Evolutionary conservation across 73 alveolate genomes (phyloP).

Genomic region (Stentor roeselii): DNA sequence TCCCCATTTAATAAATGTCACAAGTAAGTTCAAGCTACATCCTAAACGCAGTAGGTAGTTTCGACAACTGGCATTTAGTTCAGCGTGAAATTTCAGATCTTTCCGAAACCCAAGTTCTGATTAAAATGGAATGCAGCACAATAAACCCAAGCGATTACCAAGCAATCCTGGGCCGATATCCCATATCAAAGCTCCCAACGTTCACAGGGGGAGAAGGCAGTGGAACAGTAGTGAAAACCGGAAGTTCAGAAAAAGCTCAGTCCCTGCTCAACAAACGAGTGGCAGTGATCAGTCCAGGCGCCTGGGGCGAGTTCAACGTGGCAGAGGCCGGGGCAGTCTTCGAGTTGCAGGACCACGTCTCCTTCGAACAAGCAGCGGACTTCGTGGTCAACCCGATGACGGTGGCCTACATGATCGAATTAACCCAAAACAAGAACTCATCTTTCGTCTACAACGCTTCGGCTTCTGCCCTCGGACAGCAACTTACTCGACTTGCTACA

Average conservation of each 20-base stretch:
- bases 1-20: background rate
- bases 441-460: constrained; percentile 71
- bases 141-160: constrained; percentile 69
- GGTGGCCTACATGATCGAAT: constrained; percentile 63
- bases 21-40: background rate
- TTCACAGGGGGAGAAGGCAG: constrained; percentile 81
- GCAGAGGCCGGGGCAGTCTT: constrained; percentile 59
- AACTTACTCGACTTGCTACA: constrained; percentile 49
- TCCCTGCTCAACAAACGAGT: constrained; percentile 67
- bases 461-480: constrained; percentile 62
- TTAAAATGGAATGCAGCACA: constrained; percentile 70
- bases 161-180: constrained; percentile 45
- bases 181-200: constrained; percentile 42
- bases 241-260: constrained; percentile 67
- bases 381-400: constrained; percentile 72
- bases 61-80: background rate
- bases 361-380: constrained; percentile 62
- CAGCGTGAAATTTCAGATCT: constrained; percentile 51
- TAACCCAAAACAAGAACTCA: constrained; percentile 20
- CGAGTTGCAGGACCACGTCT: constrained; percentile 41
- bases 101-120: constrained; percentile 57
- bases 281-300: constrained; percentile 55
- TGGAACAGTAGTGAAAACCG: constrained; percentile 73
- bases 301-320: constrained; percentile 68
- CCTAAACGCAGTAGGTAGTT: constrained; percentile 19